Base-by-base conservation (phyloP, 768 basidiomycete species). In the Phallus indusiatus region DNA sequence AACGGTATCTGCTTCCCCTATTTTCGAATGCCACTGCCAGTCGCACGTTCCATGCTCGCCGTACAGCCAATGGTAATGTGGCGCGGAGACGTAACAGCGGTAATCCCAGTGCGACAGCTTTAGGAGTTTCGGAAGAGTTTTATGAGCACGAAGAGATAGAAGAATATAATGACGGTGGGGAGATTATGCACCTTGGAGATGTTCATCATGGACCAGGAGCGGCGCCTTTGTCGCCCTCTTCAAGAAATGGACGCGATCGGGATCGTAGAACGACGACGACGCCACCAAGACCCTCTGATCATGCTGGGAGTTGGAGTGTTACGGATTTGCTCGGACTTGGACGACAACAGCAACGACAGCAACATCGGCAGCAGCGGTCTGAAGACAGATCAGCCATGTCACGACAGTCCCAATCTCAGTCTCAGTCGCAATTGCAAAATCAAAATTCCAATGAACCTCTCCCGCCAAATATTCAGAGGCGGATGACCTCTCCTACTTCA, bases 11-110 rank as follows among this genome's bases (percentile, higher is more conserved):
- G 18, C 72, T 98, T 2, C 94, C 94, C 20, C 75, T 97, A 37
- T 98, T 93, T 75, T 91, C 90, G 52, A 94, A 94, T 67, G 90
- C 89, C 16, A 92, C 91, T 0, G 91, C 91, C 17, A 90, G 87
- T 63, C 78, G 90, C 65, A 86, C 86, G 61, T 91, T 90, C 77
- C 85, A 93, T 65, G 90, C 90, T 2, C 81, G 88, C 12, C 42
- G 42, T 14, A n/a, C 42, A n/a, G 42, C 42, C 42, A 42, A 11
- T n/a, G 42, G 42, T n/a, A 42, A 42, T 10, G 14, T 42, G 12
- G 42, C 42, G 4, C 42, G 42, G 42, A 42, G 42, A 10, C 42
- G 42, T 42, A 42, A 12, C n/a, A 10, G n/a, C 42, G 42, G 42
- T 42, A 42, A 42, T 42, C 14, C 42, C 3, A 42, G 42, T 10